Conservation (phyloP, 1,139 yeast species). For the Saccharomyces hybrid region DNA sequence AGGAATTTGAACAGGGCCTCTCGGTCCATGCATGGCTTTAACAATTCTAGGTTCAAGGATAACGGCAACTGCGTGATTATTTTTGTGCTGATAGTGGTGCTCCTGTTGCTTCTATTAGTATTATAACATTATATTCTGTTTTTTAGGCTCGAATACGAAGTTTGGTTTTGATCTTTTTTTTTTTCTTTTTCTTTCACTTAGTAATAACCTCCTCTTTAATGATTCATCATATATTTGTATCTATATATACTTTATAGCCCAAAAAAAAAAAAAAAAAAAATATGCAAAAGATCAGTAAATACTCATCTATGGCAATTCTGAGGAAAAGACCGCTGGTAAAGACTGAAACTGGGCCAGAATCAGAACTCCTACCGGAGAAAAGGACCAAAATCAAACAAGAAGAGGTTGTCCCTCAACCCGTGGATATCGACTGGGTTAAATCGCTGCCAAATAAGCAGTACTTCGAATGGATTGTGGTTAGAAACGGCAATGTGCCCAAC, state of each 20-base stretch:
- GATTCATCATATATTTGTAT: not conserved
- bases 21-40: conserved; percentile 21
- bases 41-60: conserved; percentile 22
- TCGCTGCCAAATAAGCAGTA: conserved; percentile 21
- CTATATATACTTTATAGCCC: not conserved
- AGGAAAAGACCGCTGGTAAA: not conserved
- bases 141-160: not conserved
- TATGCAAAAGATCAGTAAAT: not conserved
- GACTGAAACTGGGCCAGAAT: not conserved
- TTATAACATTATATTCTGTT: conserved; percentile 7
- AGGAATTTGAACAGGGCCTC: conserved; percentile 24
- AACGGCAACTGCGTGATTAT: conserved; percentile 28
- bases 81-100: conserved; percentile 19
- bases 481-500: conserved; percentile 22
- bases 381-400: conserved; percentile 1
- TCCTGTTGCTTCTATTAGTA: conserved; percentile 22
- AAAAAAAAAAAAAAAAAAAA: not conserved
- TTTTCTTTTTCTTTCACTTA: not conserved
- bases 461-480: conserved; percentile 20
- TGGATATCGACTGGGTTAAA: conserved; percentile 24
- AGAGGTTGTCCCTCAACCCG: conserved; percentile 5
- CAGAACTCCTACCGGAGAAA: not conserved
- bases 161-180: not conserved
- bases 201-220: not conserved
- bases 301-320: not conserved